These are phyloP conservation scores for Cochlearia excelsa DNA, from an alignment of 345 rosid genomes.

Conservation along the genomic window DNA sequence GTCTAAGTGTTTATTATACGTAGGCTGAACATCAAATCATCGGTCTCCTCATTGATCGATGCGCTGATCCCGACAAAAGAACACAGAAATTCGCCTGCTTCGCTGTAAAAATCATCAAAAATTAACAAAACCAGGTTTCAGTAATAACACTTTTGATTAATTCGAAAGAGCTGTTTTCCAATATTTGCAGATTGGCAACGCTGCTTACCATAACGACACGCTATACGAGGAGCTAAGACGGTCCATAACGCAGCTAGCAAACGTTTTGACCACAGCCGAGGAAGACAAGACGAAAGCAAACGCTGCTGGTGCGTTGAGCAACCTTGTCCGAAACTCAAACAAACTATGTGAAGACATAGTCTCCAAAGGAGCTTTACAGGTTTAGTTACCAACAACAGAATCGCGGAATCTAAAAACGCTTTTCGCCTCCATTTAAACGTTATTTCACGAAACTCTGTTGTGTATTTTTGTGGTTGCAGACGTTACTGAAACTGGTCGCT, in stretches of 20 bases:
- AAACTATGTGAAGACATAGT: slow-evolving; percentile 87
- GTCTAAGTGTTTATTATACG: slow-evolving; percentile 13
- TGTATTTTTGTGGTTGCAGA: slow-evolving; percentile 11
- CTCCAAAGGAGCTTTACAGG: slow-evolving; percentile 94
- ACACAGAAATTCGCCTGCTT: slow-evolving; percentile 96
- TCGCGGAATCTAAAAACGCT: too few relatives aligned
- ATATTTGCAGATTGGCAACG: slow-evolving; percentile 72
- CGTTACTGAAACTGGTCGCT: slow-evolving; percentile 64
- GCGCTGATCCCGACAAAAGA: slow-evolving; percentile 90
- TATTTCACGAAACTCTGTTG: not conserved
- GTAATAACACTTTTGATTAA: not conserved
- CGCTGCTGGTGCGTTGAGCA: slow-evolving; percentile 96
- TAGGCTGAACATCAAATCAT: slow-evolving; percentile 72
- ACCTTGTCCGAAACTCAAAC: slow-evolving; percentile 93
- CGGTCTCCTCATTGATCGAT: slow-evolving; percentile 77
- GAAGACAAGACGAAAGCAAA: slow-evolving; percentile 98
- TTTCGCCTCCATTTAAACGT: too few relatives aligned
- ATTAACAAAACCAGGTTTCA: not conserved
- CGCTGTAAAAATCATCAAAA: slow-evolving; percentile 56
- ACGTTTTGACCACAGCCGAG: slow-evolving; percentile 65
- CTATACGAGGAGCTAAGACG: slow-evolving; percentile 81
- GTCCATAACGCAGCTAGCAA: slow-evolving; percentile 79
- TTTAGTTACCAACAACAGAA: slow-evolving; percentile 9
- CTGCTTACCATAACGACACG: slow-evolving; percentile 83
- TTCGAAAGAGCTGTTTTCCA: too few relatives aligned